Conservation (phyloP, 2,329 filamentous ascomycete species). For the Metarhizium robertsii region DNA sequence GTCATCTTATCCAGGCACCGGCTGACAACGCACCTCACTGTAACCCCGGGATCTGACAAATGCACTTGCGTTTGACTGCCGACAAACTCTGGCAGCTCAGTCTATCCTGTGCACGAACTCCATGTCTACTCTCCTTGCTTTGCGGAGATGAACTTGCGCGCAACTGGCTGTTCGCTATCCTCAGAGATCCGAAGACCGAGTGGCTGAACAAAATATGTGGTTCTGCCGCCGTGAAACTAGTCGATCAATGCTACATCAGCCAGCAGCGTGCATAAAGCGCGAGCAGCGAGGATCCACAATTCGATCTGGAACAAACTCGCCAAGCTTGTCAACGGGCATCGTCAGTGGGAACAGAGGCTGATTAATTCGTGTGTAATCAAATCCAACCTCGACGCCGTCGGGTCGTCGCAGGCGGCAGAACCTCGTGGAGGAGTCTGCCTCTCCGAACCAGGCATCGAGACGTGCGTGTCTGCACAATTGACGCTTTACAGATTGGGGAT, state of each 20-base stretch:
- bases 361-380: background rate
- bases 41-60: no score
- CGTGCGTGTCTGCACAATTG: background rate
- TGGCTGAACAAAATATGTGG: background rate
- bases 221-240: no score
- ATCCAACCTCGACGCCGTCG: background rate
- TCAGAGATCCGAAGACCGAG: no score
- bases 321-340: no score
- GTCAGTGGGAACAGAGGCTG: background rate
- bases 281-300: background rate
- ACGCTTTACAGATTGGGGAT: background rate
- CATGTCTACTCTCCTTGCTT: no score
- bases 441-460: background rate
- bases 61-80: no score
- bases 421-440: background rate
- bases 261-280: background rate
- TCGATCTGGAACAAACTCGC: background rate
- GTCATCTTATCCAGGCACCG: no score
- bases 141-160: no score
- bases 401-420: background rate
- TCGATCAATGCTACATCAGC: background rate
- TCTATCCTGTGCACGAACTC: no score
- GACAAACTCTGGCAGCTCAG: no score
- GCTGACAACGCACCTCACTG: no score
- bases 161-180: no score